Conservation (phyloP, 495 filamentous ascomycete species). For the Aspergillus wentii region DNA sequence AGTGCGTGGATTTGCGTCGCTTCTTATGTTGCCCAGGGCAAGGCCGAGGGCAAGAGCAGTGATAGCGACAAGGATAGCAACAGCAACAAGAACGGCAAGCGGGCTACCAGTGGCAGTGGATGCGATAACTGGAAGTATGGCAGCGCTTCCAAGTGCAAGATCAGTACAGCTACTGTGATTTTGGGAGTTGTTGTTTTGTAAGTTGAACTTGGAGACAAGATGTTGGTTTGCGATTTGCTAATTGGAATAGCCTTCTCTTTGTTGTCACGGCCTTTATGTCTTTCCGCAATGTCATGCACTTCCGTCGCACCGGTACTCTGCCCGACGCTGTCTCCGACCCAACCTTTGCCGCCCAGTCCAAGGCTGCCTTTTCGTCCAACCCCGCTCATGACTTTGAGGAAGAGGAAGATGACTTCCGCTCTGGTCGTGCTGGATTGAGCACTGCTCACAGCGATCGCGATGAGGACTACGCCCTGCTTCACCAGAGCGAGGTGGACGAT, state of each 20-base stretch:
- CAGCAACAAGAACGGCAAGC: slow-evolving; percentile 14
- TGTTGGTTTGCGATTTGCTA: slow-evolving; percentile 8
- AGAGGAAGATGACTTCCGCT: slow-evolving; percentile 46
- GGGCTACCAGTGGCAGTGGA: slow-evolving; percentile 21
- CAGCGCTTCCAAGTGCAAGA: slow-evolving; percentile 52
- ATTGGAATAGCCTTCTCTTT: slow-evolving; percentile 62
- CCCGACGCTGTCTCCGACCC: slow-evolving; percentile 59
- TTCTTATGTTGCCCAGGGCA: slow-evolving; percentile 55
- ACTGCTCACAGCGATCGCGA: slow-evolving; percentile 33
- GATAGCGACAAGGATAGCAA: slow-evolving; percentile 17
- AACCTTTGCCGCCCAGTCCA: slow-evolving; percentile 44
- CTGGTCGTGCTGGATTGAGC: slow-evolving; percentile 32
- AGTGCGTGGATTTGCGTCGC: slow-evolving; percentile 75
- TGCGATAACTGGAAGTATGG: slow-evolving; percentile 54
- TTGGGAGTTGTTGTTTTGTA: slow-evolving; percentile 81
- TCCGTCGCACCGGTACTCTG: slow-evolving; percentile 68
- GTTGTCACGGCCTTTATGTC: slow-evolving; percentile 66
- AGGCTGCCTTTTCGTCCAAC: slow-evolving; percentile 47
- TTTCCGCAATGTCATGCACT: slow-evolving; percentile 73
- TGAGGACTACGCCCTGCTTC: slow-evolving; percentile 42
- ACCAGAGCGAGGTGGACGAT: slow-evolving; percentile 44
- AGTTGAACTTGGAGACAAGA: too few species aligned
- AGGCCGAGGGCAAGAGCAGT: slow-evolving; percentile 31
- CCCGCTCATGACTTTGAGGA: slow-evolving; percentile 45
- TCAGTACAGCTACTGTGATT: slow-evolving; percentile 75